phyloP scores from a whole-genome alignment of 257 asterid genomes.

The Penstemon newberryi region DNA sequence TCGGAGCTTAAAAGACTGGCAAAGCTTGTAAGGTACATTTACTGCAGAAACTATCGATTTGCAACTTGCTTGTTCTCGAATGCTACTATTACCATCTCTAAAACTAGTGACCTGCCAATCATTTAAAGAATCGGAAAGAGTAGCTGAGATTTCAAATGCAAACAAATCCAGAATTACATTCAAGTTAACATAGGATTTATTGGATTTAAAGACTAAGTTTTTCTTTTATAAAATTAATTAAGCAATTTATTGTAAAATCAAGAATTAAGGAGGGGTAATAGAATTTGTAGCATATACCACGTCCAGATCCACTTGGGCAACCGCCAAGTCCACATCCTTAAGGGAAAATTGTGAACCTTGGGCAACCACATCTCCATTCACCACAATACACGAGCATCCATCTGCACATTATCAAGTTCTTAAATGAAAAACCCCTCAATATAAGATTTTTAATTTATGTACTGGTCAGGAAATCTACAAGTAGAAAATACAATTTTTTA shows the following conservation, averaged over 20 bases:
- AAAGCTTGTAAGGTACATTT: conserved; percentile 69
- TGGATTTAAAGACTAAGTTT: too few species aligned
- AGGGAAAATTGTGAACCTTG: conserved; percentile 93
- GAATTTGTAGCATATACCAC: conserved; percentile 60
- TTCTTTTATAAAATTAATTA: too few species aligned
- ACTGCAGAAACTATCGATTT: conserved; percentile 68
- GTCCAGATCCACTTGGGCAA: conserved; percentile 93
- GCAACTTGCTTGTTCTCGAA: conserved; percentile 97
- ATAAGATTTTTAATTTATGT: neutral
- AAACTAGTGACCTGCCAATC: conserved; percentile 76
- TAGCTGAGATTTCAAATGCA: neutral
- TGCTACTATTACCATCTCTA: conserved; percentile 90
- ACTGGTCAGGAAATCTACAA: too few species aligned
- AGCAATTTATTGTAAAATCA: neutral
- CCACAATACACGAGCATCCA: conserved; percentile 92
- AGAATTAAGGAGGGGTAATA: neutral
- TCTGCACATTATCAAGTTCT: conserved; percentile 45
- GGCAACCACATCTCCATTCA: conserved; percentile 92
- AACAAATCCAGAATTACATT: neutral
- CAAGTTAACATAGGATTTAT: neutral
- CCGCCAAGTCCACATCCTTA: conserved; percentile 88
- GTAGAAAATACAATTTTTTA: too few species aligned
- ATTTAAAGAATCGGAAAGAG: conserved; percentile 9
- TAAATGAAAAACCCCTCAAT: neutral
- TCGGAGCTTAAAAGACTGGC: conserved; percentile 73